Conservation (phyloP, 2,329 filamentous ascomycete genomes). For the Arthrobotrys megalospora region DNA sequence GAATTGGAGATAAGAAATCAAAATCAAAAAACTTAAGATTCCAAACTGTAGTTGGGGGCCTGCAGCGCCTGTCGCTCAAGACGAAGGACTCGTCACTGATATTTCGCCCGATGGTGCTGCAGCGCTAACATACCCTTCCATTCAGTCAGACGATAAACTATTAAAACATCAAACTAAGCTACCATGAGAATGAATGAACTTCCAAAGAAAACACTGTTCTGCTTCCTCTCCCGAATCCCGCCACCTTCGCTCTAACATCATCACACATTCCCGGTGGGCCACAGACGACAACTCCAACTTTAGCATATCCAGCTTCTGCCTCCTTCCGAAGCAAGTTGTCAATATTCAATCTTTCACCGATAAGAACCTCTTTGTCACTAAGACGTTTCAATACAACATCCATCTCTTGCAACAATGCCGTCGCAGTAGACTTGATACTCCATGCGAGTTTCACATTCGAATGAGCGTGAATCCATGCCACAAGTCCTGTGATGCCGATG, state of each 20-base stretch:
- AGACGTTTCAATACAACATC: constrained; percentile 63
- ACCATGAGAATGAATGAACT: constrained; percentile 51
- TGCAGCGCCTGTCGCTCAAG: too few relatives aligned
- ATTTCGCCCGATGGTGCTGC: too few relatives aligned
- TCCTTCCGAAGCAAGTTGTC: constrained; percentile 66
- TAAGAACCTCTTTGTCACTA: constrained; percentile 66
- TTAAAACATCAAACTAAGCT: too few relatives aligned
- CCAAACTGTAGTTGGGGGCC: too few relatives aligned
- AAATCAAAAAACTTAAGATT: too few relatives aligned
- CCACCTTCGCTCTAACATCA: constrained; percentile 67
- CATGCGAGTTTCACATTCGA: constrained; percentile 67
- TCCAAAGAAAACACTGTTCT: constrained; percentile 46
- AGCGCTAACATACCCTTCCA: too few relatives aligned
- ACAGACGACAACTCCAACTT: constrained; percentile 68
- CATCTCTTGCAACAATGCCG: constrained; percentile 66
- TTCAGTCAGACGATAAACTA: too few relatives aligned
- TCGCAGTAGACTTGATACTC: constrained; percentile 65
- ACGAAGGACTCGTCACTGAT: too few relatives aligned
- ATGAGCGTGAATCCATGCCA: constrained; percentile 67
- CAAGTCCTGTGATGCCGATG: constrained; percentile 70
- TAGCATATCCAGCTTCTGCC: constrained; percentile 64
- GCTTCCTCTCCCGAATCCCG: constrained; percentile 14
- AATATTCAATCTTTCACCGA: constrained; percentile 67
- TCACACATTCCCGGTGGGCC: constrained; percentile 69
- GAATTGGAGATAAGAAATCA: too few relatives aligned